These are phyloP conservation scores for Boletus tylopilopsis DNA, from an alignment of 768 basidiomycete genomes.

Conservation along the genomic window DNA sequence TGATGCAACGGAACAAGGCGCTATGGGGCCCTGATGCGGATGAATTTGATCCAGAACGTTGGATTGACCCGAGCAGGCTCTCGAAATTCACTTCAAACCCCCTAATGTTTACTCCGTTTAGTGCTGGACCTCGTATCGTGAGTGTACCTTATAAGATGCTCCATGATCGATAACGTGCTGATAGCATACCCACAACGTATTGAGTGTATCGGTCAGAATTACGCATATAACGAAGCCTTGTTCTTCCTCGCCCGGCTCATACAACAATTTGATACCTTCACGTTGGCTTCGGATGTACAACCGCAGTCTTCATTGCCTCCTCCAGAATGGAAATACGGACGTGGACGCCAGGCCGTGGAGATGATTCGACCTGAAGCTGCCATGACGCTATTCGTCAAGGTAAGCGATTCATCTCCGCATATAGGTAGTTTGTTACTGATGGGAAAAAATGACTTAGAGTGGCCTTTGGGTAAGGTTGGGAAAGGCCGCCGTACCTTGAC, in stretches of 20 bases:
- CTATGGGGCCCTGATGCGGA: slow-evolving; percentile 77
- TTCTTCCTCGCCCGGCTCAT: slow-evolving; percentile 66
- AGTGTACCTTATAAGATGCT: slow-evolving; percentile 12
- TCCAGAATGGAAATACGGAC: slow-evolving; percentile 43
- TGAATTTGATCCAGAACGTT: slow-evolving; percentile 75
- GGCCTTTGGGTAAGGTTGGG: slow-evolving; percentile 57
- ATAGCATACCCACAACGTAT: slow-evolving; percentile 14
- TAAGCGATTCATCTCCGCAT: slow-evolving; percentile 27
- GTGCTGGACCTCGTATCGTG: slow-evolving; percentile 60
- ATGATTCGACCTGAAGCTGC: slow-evolving; percentile 60
- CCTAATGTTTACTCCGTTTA: slow-evolving; percentile 71
- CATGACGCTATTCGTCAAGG: slow-evolving; percentile 66
- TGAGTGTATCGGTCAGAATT: slow-evolving; percentile 70
- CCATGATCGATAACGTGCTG: slow-evolving; percentile 3
- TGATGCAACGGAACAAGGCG: slow-evolving; percentile 62
- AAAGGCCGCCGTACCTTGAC: slow-evolving; percentile 19
- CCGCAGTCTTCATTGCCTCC: slow-evolving; percentile 62
- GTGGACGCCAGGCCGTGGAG: slow-evolving; percentile 51
- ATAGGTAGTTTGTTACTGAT: slow-evolving; percentile 2
- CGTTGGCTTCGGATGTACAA: slow-evolving; percentile 57
- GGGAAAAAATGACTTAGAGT: slow-evolving; percentile 37
- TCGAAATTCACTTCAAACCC: slow-evolving; percentile 53
- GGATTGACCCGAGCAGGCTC: slow-evolving; percentile 59
- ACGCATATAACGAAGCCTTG: slow-evolving; percentile 74
- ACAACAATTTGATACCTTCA: slow-evolving; percentile 59